Base-by-base conservation (phyloP, 1,284 basidiomycete genomes). In the Trichosporon ovoides region DNA sequence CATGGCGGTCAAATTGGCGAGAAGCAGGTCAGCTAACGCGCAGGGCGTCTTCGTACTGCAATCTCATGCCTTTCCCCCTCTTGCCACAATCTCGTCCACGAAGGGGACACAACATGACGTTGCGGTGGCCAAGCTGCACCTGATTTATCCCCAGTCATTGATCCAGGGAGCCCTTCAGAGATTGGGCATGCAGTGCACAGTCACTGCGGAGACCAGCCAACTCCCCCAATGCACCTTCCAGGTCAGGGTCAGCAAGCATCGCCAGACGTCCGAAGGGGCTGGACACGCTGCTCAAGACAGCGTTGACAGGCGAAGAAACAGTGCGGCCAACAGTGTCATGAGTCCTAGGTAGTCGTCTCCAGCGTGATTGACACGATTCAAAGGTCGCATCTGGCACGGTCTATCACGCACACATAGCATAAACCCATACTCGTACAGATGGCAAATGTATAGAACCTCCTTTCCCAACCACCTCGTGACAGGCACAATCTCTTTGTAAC, bases 41-140 rank as follows among this genome's bases (percentile, higher is more conserved):
- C 58, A 93, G 91, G 93, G 94, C 12, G 86, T 95, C 5, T 97
- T 93, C 66, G 93, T 97, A 2, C 80, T 97, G 1, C 91, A 95
- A 77, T 92, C 95, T 66, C 90, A 93, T 65, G 76, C 84, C 0
- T 96, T 96, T 79, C 89, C 88, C 64, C 90, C 93, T 0, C 84
- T 96, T 49, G 74, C 83, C 3, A 83, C 87, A 36, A 76, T 94
- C 54, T 87, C 87, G 2, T 87, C 86, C 4, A 59, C 61, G 80
- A 82, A 87, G 61, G 86, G 89, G 16, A 80, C 85, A 12, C 80
- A 85, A 12, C 87, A 89, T 57, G 86, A 90, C 7, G 79, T 87
- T n/a, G 84, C 81, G 64, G 81, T 81, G 57, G 87, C 89, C 2
- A 86, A 82, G 4, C 61, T 91, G 88, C 89, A 91, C 68, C 84